Evolutionary conservation across 768 basidiomycete species (phyloP), one percentile per base, ranked within the genome.

Genomic region (Suillus bovinus): DNA sequence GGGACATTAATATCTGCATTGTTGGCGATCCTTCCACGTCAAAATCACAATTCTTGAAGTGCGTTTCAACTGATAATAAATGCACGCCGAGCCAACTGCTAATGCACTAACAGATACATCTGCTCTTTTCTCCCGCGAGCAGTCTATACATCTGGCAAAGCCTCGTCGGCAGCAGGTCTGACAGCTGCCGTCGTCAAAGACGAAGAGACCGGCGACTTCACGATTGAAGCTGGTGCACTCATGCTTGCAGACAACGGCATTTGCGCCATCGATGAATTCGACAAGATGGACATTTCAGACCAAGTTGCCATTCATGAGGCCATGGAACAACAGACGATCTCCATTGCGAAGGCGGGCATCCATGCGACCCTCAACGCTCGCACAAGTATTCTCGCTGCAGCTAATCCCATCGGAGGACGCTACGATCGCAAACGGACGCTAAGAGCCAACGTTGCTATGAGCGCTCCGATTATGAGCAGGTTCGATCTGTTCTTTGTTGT

Each of bases 241-340:
- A 99, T 99, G 97, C 85, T 99, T 4, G 97, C 97, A 7, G 97
- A 99, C 78, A 99, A 99, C 68, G 97, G 97, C 9, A 98, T 99
- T 72, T 99, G 97, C 72, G 96, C 96, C n/a, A 99, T 99, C 70
- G 97, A 99, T 78, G 97, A 99, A 76, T 99, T 99, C 71, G 97
- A 99, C 84, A 99, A 99, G 78, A 99, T 99, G 97, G 96, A 99
- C 74, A 88, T 98, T 58, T 89, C 93, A 0, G 97, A 99, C 74
- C 97, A 99, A 74, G 94, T 99, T 47, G 97, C 97, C 39, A 99
- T 99, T 69, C 97, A 99, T 82, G 96, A 99, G 82, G 96, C 96
- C 9, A 99, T 99, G 96, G 96, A 99, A 87, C 96, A 99, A 78
- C 96, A 98, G 78, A 99, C 96, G 1, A 98, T 99, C 69, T 97